These are phyloP conservation scores for Mycena crocata DNA, from an alignment of 768 basidiomycete species.

Conservation along the genomic window DNA sequence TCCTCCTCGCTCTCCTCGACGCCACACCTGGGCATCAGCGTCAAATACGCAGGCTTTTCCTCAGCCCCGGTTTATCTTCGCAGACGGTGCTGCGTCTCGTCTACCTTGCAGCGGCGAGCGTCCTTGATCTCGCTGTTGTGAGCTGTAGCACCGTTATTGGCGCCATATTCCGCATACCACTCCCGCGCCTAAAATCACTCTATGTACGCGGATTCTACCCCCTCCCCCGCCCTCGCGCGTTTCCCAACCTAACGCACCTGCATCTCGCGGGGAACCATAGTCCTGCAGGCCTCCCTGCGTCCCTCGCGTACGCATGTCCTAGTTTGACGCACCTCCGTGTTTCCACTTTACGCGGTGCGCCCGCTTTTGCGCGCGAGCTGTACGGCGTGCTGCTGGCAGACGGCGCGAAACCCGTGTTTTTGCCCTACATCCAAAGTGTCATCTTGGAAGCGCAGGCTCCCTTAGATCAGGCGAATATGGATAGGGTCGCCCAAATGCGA, in stretches of 20 bases:
- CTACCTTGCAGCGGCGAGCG: conserved; percentile 1
- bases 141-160: not conserved
- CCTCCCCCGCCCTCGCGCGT: conserved; percentile 15
- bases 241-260: conserved; percentile 15
- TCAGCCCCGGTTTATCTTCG: not conserved
- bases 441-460: not conserved
- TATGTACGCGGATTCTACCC: conserved; percentile 20
- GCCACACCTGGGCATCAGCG: not conserved
- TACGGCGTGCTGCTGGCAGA: not conserved
- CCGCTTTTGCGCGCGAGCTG: conserved; percentile 18
- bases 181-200: conserved; percentile 3
- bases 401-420: not conserved
- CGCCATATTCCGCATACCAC: conserved; percentile 4
- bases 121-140: not conserved
- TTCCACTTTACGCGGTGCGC: conserved; percentile 4
- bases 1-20: not conserved
- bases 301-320: conserved; percentile 10
- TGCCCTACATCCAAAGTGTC: not conserved
- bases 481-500: not conserved
- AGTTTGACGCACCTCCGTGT: conserved; percentile 8
- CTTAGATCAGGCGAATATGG: no score
- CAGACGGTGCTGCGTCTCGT: not conserved
- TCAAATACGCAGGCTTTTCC: conserved; percentile 2
- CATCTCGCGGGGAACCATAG: conserved; percentile 14
- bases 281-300: not conserved